Percentiles rank a stretch among this genome's conserved stretches.
Evolutionary conservation across 2,329 filamentous ascomycete genomes (phyloP).

Genomic region (Colletotrichum karsti): DNA sequence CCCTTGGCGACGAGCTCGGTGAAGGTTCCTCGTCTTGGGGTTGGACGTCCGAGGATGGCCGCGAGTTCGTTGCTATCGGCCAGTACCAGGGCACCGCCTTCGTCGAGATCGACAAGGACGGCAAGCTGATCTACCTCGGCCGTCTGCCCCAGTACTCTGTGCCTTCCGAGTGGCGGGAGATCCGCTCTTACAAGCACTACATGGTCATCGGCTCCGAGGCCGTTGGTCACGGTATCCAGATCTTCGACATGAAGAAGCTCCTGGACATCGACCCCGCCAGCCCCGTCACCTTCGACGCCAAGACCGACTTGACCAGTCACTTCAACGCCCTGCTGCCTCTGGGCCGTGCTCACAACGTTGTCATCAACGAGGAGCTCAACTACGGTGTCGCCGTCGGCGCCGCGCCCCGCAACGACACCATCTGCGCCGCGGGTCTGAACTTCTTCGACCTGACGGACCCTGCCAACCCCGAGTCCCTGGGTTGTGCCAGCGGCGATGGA

Average conservation of each 20-base stretch:
- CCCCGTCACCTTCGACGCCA: conserved; percentile 39
- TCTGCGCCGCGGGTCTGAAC: conserved; percentile 60
- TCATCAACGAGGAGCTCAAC: conserved; percentile 55
- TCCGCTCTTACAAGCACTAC: conserved; percentile 44
- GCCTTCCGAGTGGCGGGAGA: conserved; percentile 41
- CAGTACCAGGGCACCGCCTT: conserved; percentile 55
- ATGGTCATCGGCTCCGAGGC: conserved; percentile 51
- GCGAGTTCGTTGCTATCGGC: conserved; percentile 54
- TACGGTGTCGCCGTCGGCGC: conserved; percentile 56
- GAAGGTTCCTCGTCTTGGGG: conserved; percentile 53
- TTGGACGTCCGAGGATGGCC: conserved; percentile 54
- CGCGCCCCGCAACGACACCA: conserved; percentile 43
- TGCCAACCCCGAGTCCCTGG: conserved; percentile 58
- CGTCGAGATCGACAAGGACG: conserved; percentile 49
- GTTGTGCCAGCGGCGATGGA: conserved; percentile 62
- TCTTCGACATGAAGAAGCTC: conserved; percentile 68
- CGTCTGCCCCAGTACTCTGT: conserved; percentile 38
- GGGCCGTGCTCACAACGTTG: conserved; percentile 55
- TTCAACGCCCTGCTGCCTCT: conserved; percentile 38
- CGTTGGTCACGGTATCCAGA: conserved; percentile 62
- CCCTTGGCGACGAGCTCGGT: conserved; percentile 54
- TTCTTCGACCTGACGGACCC: conserved; percentile 67
- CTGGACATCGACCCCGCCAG: conserved; percentile 50
- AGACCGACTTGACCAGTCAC: conserved; percentile 41
- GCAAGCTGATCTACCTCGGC: conserved; percentile 52